Base-by-base conservation (phyloP, 2,329 filamentous ascomycete genomes). In the Aspergillus sergii region DNA sequence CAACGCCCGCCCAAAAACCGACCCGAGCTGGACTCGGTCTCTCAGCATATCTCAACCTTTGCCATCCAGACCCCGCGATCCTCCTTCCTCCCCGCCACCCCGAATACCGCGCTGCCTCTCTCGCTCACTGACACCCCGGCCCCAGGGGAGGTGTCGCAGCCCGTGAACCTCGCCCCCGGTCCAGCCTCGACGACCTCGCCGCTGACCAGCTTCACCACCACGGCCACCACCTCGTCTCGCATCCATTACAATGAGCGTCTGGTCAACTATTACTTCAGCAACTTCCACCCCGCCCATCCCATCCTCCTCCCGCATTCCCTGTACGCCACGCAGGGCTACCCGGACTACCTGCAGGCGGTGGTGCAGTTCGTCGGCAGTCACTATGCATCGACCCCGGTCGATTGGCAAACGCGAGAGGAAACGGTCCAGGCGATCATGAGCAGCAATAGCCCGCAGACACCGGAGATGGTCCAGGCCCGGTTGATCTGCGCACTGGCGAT, bases 251-350 rank as follows among this genome's bases (percentile, higher is more conserved):
- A 53, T 21, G 57, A 59, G 21, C n/a, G 45, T 16, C 32, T 51
- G 23, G 23, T 59, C 57, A 59, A 59, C 26, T 51, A 39, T 21
- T 59, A 53, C 46, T 59, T 39, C 21, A 39, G 36, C 21, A 51
- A 53, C 34, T 59, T 59, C 12, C 57, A 59, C 7, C 46, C 23
- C 10, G 57, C 57, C 3, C 57, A 59, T 54, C 46, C 57, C 9
- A 59, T 54, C 21, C 23, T 59, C 4, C 34, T 59, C 3, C 46
- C 57, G 28, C 30, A 54, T 2, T 30, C 36, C 6, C 32, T 53
- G 23, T 53, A 51, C 46, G 34, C 16, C 32, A 48, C 32, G 28
- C 57, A 48, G 34, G 43, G 34, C 7, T 59, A 59, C 39, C 57
- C 57, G 12, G 36, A 41, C 30, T 53, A 39, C 26, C 46, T 59